Evolutionary conservation across 2,329 filamentous ascomycete genomes (phyloP).

Genomic region (Falciphora oryzae): DNA sequence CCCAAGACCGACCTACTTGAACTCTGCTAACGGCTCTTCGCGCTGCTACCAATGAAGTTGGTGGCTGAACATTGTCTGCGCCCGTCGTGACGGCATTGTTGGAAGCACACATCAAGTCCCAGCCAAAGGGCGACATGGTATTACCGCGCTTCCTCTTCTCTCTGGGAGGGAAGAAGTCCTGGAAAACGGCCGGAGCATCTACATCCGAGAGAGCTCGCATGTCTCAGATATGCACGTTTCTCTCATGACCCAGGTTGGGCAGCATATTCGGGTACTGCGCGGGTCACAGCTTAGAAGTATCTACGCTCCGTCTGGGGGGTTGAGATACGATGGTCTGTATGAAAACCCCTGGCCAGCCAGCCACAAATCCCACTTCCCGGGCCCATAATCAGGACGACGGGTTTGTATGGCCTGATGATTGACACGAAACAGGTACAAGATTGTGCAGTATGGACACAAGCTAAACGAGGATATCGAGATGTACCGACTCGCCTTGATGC

Average conservation of each 20-base stretch:
- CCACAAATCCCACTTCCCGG: neutral
- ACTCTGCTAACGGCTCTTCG: constrained; percentile 16
- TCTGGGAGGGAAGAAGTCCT: constrained; percentile 43
- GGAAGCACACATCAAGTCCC: constrained; percentile 36
- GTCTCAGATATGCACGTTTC: constrained; percentile 39
- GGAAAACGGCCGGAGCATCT: constrained; percentile 30
- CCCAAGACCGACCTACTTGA: neutral
- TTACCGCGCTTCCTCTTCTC: constrained; percentile 43
- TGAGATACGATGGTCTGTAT: constrained; percentile 54
- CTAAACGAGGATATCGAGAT: constrained; percentile 32
- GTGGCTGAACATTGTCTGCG: constrained; percentile 53
- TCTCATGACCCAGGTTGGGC: constrained; percentile 43
- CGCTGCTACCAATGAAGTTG: constrained; percentile 35
- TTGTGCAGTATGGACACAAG: constrained; percentile 41
- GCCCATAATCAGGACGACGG: no score
- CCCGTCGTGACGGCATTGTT: constrained; percentile 49
- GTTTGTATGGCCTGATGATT: neutral
- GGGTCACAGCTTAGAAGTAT: constrained; percentile 44
- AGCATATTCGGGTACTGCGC: constrained; percentile 45
- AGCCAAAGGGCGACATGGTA: constrained; percentile 40
- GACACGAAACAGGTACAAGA: constrained; percentile 35
- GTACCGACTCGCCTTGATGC: constrained; percentile 38
- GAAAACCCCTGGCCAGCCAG: constrained; percentile 17
- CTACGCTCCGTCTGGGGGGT: constrained; percentile 44
- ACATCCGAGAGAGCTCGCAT: constrained; percentile 29